These are phyloP conservation scores for Stephanodiscus minutulus DNA, from an alignment of 108 stramenopile genomes.

Conservation along the genomic window DNA sequence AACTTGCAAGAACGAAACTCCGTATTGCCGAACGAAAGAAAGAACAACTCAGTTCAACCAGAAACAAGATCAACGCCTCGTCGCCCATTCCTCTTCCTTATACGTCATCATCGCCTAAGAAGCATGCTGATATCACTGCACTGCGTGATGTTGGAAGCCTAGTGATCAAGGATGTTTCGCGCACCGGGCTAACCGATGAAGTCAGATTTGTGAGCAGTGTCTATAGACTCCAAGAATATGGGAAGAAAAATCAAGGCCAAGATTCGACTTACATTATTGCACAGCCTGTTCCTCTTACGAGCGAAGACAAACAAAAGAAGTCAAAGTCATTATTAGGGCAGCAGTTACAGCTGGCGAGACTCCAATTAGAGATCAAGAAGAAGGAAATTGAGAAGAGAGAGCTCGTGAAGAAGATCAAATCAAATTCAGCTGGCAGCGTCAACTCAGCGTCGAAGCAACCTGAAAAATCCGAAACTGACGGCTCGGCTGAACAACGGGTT, in stretches of 20 bases:
- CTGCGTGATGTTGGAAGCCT: slow-evolving; percentile 15
- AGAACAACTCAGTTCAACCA: background rate
- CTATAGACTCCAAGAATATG: slow-evolving; percentile 20
- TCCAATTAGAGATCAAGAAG: slow-evolving; percentile 43
- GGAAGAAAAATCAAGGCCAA: background rate
- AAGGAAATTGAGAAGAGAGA: slow-evolving; percentile 26
- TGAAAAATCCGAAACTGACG: background rate
- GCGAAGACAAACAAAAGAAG: slow-evolving; percentile 19
- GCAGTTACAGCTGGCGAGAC: slow-evolving; percentile 43
- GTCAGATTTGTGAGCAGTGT: slow-evolving; percentile 40
- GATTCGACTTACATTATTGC: background rate
- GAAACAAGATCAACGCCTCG: background rate
- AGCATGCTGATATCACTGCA: slow-evolving; percentile 32
- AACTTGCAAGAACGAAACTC: slow-evolving; percentile 45
- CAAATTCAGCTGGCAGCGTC: slow-evolving; percentile 6
- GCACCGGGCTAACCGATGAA: slow-evolving; percentile 22
- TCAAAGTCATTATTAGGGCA: slow-evolving; percentile 40
- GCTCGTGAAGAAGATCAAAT: slow-evolving; percentile 10
- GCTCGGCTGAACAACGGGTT: background rate
- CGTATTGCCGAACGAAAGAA: slow-evolving; percentile 37
- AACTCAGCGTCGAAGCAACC: slow-evolving; percentile 1
- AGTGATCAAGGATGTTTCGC: slow-evolving; percentile 17
- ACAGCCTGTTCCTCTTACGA: background rate
- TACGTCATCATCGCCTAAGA: background rate
- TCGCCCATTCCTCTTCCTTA: background rate